A percentile compares a stretch with the other conserved stretches of the same genome.
phyloP scores from a whole-genome alignment of 495 filamentous ascomycete species.

The Lasiosphaeriaceae sp. region DNA sequence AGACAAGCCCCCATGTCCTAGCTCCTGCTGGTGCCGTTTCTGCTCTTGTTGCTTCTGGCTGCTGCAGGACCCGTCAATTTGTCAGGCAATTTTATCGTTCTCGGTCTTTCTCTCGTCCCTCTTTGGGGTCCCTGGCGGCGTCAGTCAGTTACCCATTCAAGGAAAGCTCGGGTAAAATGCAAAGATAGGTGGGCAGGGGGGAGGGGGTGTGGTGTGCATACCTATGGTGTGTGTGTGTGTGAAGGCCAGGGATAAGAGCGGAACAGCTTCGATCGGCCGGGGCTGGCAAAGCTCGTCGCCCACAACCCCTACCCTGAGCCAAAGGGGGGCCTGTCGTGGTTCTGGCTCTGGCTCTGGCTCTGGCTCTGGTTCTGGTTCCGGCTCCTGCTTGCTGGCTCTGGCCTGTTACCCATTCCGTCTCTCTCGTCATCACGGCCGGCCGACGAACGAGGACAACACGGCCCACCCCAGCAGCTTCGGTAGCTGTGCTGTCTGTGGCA shows the following conservation, averaged over 20 bases:
- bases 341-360: neutral
- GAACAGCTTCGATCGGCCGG: neutral
- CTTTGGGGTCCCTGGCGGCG: conserved; percentile 12
- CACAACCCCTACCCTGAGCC: neutral
- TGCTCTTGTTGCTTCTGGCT: conserved; percentile 5
- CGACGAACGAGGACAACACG: neutral
- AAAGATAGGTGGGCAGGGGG: neutral
- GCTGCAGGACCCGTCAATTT: conserved; percentile 13
- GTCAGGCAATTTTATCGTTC: conserved; percentile 9
- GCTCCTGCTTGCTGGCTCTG: no score
- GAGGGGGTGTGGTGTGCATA: neutral
- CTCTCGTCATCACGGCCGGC: neutral
- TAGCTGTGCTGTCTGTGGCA: neutral
- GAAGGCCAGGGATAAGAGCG: neutral
- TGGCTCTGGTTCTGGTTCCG: neutral
- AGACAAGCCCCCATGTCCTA: neutral
- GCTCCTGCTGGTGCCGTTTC: neutral
- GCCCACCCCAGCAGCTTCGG: neutral
- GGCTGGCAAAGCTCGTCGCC: neutral
- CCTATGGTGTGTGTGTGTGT: no score
- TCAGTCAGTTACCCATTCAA: conserved; percentile 1
- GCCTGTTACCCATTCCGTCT: neutral
- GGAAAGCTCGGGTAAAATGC: neutral
- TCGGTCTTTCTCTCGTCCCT: neutral
- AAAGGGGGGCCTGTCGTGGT: neutral